Base-by-base conservation (phyloP, 305 asterid genomes). In the Solanum chacoense region DNA sequence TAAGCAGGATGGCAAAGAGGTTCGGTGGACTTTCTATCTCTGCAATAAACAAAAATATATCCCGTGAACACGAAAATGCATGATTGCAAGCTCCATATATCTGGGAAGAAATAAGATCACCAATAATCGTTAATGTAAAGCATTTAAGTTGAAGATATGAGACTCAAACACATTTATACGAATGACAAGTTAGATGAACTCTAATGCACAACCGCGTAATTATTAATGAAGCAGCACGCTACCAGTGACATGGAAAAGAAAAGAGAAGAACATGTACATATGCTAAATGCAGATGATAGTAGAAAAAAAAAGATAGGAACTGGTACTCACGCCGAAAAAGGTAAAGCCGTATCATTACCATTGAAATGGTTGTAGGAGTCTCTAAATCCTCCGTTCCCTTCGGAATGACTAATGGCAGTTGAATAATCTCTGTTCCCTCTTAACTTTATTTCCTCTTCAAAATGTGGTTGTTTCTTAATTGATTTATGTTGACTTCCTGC, bases 291-390 rank as follows among this genome's bases (percentile, higher is more conserved):
- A 7, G 14, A 38, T 87, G n/a, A 37, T 65, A 13, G 40, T 40
- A 78, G 85, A 35, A 16, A 37, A 37, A 37, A 16, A 35, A 80
- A 80, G 84, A 87, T 67, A 59, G 77, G 73, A 85, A 83, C 35
- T 5, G 89, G 42, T 74, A 93, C 98, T 94, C 89, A 96, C 98
- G 2, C 79, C 42, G 95, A 92, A 73, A 80, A 87, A 89, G 91
- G 69, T 81, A 90, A 84, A 40, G 93, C 37, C 74, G 80, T 89
- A 87, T 85, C 87, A 87, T 86, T 88, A 89, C 87, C 89, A 83
- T 90, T 90, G 4, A 88, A 35, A 87, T 22, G 89, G 50, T 59
- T 85, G 29, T 83, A 50, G 42, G 86, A 29, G 86, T 83, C 72
- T 18, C 7, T 50, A 83, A 29, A 3, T 3, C 29, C 72, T 83